These are phyloP conservation scores for Plasmodium gaboni DNA, from an alignment of 169 alveolate genomes.

Conservation along the genomic window DNA sequence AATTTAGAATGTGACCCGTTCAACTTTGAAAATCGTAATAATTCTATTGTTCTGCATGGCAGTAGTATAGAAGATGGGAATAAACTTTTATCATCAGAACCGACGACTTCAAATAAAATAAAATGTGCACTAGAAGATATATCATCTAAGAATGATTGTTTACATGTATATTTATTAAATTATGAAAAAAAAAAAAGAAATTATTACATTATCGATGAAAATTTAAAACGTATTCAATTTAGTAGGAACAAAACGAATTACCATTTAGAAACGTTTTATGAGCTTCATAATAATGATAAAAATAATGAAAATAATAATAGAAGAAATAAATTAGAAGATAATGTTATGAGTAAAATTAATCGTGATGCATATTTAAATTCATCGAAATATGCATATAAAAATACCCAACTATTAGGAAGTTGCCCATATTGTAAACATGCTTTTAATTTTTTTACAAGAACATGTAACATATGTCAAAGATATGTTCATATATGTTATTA, in stretches of 20 bases:
- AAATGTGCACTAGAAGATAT: neutral
- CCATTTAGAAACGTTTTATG: conserved; percentile 27
- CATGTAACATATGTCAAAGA: conserved; percentile 47
- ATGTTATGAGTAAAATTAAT: conserved; percentile 31
- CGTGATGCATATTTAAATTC: conserved; percentile 34
- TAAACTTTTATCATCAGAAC: neutral
- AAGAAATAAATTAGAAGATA: neutral
- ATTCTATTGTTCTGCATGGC: neutral
- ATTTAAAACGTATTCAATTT: conserved; percentile 34
- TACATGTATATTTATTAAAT: conserved; percentile 19
- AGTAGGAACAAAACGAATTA: conserved; percentile 44
- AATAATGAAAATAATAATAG: neutral
- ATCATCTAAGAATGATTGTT: neutral
- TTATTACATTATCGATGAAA: conserved; percentile 65
- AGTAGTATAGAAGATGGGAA: neutral
- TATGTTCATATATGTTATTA: conserved; percentile 46
- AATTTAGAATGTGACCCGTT: neutral
- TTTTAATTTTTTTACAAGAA: conserved; percentile 20
- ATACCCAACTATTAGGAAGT: conserved; percentile 41
- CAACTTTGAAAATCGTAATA: neutral
- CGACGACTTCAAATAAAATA: neutral
- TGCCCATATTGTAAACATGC: conserved; percentile 64
- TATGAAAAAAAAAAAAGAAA: conserved; percentile 40
- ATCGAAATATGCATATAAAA: conserved; percentile 37
- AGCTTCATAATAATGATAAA: conserved; percentile 3